Evolutionary conservation across 2,329 filamentous ascomycete genomes (phyloP).

Genomic region (Plenodomus lindquistii): DNA sequence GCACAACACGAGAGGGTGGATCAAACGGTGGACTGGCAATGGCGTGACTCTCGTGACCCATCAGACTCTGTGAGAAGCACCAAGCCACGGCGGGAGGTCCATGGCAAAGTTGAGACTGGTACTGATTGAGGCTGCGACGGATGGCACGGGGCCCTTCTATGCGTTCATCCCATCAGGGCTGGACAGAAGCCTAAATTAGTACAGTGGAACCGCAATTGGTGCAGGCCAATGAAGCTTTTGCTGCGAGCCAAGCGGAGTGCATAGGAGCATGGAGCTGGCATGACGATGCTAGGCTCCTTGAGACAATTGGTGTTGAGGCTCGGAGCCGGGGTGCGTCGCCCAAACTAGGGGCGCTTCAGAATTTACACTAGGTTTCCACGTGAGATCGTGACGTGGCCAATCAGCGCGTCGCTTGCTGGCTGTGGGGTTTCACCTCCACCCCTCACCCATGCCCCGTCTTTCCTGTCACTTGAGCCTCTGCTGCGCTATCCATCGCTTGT

Average conservation of each 20-base stretch:
- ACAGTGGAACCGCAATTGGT: slow-evolving; percentile 19
- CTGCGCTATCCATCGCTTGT: slow-evolving; percentile 2
- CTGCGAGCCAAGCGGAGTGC: slow-evolving; percentile 11
- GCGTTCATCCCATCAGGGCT: slow-evolving; percentile 26
- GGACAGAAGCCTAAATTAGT: slow-evolving; percentile 24
- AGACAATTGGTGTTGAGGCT: slow-evolving; percentile 46
- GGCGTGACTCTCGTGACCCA: slow-evolving; percentile 33
- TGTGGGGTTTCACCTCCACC: slow-evolving; percentile 21
- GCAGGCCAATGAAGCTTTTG: slow-evolving; percentile 31
- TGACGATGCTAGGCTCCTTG: slow-evolving; percentile 37
- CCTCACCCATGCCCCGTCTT: slow-evolving; percentile 9
- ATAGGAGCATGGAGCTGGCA: slow-evolving; percentile 22
- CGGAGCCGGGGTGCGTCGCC: slow-evolving; percentile 20
- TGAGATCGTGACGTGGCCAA: slow-evolving; percentile 15
- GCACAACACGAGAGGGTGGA: slow-evolving; percentile 19
- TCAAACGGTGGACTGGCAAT: slow-evolving; percentile 25
- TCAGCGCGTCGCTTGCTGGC: slow-evolving; percentile 11
- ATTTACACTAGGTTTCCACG: slow-evolving; percentile 11
- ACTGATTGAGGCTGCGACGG: slow-evolving; percentile 40
- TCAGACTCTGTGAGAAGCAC: slow-evolving; percentile 36
- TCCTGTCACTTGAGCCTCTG: slow-evolving; percentile 12
- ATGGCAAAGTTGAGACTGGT: slow-evolving; percentile 39
- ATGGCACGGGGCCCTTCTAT: slow-evolving; percentile 30
- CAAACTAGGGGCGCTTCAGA: slow-evolving; percentile 34
- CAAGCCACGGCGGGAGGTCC: slow-evolving; percentile 26